phyloP scores from a whole-genome alignment of 306 rosid species.

The Quercus cerris region DNA sequence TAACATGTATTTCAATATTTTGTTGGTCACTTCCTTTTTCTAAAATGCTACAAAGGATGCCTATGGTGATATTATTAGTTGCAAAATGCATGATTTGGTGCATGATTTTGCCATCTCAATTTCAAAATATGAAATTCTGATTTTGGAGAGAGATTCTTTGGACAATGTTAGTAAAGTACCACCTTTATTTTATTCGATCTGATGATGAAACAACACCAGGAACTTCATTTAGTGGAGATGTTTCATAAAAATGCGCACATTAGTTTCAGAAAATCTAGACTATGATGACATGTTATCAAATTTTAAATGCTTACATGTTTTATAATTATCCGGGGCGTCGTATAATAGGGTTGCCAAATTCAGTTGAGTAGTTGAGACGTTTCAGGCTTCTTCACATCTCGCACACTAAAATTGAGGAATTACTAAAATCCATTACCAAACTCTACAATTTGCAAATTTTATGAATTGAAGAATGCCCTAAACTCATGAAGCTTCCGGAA shows the following conservation, averaged over 20 bases:
- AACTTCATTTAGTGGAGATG: neutral
- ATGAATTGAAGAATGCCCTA: neutral
- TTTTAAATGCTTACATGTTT: neutral
- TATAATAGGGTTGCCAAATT: neutral
- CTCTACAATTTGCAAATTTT: neutral
- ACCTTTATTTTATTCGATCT: rapidly evolving
- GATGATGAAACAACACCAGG: no score
- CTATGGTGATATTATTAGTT: neutral
- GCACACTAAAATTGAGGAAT: rapidly evolving
- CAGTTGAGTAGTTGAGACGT: neutral
- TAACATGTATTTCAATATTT: neutral
- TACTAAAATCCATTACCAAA: no score
- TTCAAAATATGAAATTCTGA: neutral
- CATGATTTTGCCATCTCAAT: slow-evolving; percentile 18
- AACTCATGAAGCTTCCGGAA: no score
- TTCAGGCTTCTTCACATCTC: no score
- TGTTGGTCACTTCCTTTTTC: slow-evolving; percentile 6
- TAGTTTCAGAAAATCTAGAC: neutral
- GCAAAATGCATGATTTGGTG: slow-evolving; percentile 23
- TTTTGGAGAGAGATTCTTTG: neutral
- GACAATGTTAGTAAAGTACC: neutral
- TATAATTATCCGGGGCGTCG: neutral
- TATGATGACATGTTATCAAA: neutral
- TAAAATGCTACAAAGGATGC: neutral
- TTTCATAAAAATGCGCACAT: neutral